These are phyloP conservation scores for Labyrinthula sp. DNA, from an alignment of 352 stramenopile genomes.

Conservation along the genomic window DNA sequence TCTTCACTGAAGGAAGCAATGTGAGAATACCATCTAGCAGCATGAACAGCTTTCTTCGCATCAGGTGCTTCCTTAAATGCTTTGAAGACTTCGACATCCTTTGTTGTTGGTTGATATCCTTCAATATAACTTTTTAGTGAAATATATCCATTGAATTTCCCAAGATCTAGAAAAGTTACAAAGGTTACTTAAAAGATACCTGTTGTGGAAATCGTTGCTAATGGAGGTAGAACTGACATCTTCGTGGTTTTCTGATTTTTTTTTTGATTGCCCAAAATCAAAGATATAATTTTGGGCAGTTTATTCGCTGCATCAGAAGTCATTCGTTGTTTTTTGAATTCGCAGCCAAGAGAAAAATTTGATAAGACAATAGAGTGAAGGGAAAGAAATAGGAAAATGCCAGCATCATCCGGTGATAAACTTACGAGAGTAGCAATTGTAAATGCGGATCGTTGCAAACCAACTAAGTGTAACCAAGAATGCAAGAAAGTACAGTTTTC, in stretches of 20 bases:
- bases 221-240: conserved; percentile 30
- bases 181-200: no score
- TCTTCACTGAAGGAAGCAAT: conserved; percentile 38
- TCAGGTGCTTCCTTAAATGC: conserved; percentile 39
- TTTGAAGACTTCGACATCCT: conserved; percentile 44
- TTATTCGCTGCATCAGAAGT: no score
- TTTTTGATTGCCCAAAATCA: no score
- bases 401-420: conserved; percentile 15
- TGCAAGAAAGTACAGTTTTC: no score
- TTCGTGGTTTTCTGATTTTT: conserved; percentile 16
- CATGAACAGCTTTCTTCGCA: conserved; percentile 41
- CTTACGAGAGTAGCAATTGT: conserved; percentile 28
- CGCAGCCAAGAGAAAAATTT: no score
- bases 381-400: no score
- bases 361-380: no score
- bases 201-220: conserved; percentile 44
- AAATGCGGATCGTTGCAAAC: conserved; percentile 66
- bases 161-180: no score
- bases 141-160: conserved; percentile 57
- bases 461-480: conserved; percentile 94
- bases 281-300: no score
- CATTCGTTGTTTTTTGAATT: no score
- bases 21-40: conserved; percentile 50
- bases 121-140: conserved; percentile 51
- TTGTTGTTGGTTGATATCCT: conserved; percentile 46